Evolutionary conservation across 148 eudicot genomes (phyloP).

Genomic region (Bassia scoparia): DNA sequence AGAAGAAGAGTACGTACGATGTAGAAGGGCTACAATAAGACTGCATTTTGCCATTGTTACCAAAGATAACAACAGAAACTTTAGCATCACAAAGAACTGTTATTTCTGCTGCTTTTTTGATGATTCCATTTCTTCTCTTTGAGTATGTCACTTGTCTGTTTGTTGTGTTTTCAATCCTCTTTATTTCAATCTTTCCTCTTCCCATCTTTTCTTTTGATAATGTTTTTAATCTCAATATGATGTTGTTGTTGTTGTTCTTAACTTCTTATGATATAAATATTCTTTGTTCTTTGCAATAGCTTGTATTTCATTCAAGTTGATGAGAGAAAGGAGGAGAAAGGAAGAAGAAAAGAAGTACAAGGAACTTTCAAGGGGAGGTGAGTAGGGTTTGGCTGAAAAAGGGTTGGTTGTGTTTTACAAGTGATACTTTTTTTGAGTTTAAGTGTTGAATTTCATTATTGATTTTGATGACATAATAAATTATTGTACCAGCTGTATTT

Average conservation of each 20-base stretch:
- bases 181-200: slow-evolving; percentile 88
- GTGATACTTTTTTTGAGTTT: slow-evolving; percentile 19
- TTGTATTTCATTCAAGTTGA: too few relatives aligned
- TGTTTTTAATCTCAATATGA: not conserved
- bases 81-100: slow-evolving; percentile 79
- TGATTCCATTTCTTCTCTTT: slow-evolving; percentile 70
- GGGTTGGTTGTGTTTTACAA: slow-evolving; percentile 26
- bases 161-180: slow-evolving; percentile 76
- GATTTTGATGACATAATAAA: not conserved
- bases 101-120: slow-evolving; percentile 79
- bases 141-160: slow-evolving; percentile 88
- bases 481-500: too few relatives aligned
- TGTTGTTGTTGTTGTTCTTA: not conserved
- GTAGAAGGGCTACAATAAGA: slow-evolving; percentile 60
- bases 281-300: too few relatives aligned
- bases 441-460: not conserved
- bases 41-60: slow-evolving; percentile 60
- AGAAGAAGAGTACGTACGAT: slow-evolving; percentile 30
- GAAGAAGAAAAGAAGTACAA: slow-evolving; percentile 30
- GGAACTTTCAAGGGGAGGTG: slow-evolving; percentile 38
- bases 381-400: slow-evolving; percentile 37
- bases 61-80: slow-evolving; percentile 69
- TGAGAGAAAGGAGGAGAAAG: not conserved
- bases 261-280: too few relatives aligned
- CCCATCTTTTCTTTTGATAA: slow-evolving; percentile 53